Base-by-base conservation (phyloP, 2,329 filamentous ascomycete species). In the Colletotrichum paranaense region DNA sequence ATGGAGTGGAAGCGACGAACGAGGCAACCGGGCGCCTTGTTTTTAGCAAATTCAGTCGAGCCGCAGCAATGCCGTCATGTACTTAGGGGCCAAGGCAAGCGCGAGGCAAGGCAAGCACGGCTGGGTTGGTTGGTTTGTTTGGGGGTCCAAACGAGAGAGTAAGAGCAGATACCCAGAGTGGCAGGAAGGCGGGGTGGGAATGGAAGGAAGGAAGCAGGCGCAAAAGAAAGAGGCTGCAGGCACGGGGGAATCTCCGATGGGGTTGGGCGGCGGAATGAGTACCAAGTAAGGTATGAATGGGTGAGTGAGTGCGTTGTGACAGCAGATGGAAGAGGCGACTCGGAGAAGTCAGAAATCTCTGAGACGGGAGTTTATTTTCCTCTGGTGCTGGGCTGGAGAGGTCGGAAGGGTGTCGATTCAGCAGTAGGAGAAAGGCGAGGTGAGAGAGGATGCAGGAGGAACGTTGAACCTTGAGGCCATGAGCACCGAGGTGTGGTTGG, bases 11-110 rank as follows among this genome's bases (percentile, higher is more conserved):
- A 55, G 46, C 19, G 62, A 12, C 28, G 14, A 35, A 57, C 62
- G 35, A 73, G 71, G 71, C 71, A 56, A 71, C 62, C 56, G n/a
- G 67, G 62, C 49, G 71, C 71, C 71, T 73, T 38, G 71, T 73
- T 72, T 49, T 62, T 30, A 42, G 57, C 35, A 55, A 53, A 12
- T 52, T 58, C 60, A 64, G 53, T 69, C 35, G 59, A 64, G 53
- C 66, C 46, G 70, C 35, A 19, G 59, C 19, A 49, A 55, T 62
- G 60, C 53, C 38, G 59, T 67, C 55, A 73, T 63, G 59, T 49
- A 24, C 32, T 11, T 28, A 32, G 30, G 69, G 38, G 64, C 55
- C 60, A 67, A 52, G 32, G 63, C 57, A 62, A 64, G 62, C 66
- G 62, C 53, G 46, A 28, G 35, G 55, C 32, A 56, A 38, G 32